Evolutionary conservation across 495 filamentous ascomycete genomes (phyloP), one percentile per base, ranked within the genome.

Genomic region (Daldinia vernicosa): DNA sequence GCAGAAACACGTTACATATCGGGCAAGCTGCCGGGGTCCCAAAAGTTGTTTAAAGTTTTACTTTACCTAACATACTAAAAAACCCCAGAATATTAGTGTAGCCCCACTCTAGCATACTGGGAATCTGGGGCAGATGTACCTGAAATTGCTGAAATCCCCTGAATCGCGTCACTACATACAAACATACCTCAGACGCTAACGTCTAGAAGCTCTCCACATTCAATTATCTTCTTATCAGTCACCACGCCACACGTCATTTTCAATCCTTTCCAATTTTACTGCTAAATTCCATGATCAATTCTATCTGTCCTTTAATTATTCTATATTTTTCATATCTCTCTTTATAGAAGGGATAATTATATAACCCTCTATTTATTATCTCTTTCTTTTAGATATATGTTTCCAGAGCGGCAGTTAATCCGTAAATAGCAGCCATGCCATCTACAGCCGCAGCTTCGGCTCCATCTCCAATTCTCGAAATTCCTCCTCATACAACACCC

Each of bases 401-500:
- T 32, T 56, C 6, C 9, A 30, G 15, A 22, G n/a, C 27, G 26
- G 26, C 4, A 61, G 14, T 74, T 70, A 17, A 70, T 53, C 12
- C 3, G 45, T 43, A 28, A 43, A 74, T 60, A 74, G 67, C 52
- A 60, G 63, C 11, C 3, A 54, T 66, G 58, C 71, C 71, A 22
- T 60, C 66, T 22, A 19, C 51, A 40, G 60, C 58, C 58, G 53
- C 63, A 8, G 50, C 75, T 56, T 69, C 78, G 74, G 60, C 70
- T 14, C 66, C 77, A 4, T 65, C 69, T 19, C 70, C 73, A 14
- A 74, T 77, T 32, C 66, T 70, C 70, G 81, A 81, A 65, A 72
- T 78, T 59, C 75, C 79, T 50, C 73, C 79, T 55, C 78, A 82
- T 51, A 55, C 73, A 54, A 78, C 72, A 1, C 90, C 91, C 12